phyloP scores from a whole-genome alignment of 2,329 filamentous ascomycete genomes.

The Chrysoporthe puriensis region DNA sequence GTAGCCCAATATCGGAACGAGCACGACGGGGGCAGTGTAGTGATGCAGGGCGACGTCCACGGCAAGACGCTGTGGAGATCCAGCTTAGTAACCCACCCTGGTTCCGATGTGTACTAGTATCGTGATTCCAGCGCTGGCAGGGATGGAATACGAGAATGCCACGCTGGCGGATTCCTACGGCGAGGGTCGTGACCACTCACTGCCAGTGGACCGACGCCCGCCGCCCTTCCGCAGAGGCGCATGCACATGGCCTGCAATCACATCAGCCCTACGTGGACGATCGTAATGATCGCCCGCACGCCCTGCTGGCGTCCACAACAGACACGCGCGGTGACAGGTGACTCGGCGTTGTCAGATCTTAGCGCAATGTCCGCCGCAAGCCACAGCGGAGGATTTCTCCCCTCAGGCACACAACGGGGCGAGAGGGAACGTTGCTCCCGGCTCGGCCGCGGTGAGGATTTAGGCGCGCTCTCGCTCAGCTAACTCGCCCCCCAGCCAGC shows the following conservation, averaged over 20 bases:
- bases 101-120: neutral
- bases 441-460: neutral
- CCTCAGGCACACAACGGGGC: neutral
- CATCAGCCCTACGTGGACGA: neutral
- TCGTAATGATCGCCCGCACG: constrained; percentile 1
- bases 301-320: too few relatives aligned
- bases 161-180: neutral
- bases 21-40: too few relatives aligned
- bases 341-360: constrained; percentile 8
- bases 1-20: too few relatives aligned
- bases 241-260: neutral
- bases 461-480: neutral
- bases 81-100: neutral
- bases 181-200: neutral
- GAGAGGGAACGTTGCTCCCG: neutral
- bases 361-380: neutral
- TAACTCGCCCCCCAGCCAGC: too few relatives aligned
- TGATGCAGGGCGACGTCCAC: too few relatives aligned
- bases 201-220: neutral
- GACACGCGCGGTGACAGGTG: neutral
- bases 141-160: neutral
- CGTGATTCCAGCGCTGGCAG: neutral
- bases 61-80: neutral
- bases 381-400: neutral
- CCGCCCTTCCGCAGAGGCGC: neutral